Conservation (phyloP, 2,329 filamentous ascomycete species). For the Kalmusia sp. region DNA sequence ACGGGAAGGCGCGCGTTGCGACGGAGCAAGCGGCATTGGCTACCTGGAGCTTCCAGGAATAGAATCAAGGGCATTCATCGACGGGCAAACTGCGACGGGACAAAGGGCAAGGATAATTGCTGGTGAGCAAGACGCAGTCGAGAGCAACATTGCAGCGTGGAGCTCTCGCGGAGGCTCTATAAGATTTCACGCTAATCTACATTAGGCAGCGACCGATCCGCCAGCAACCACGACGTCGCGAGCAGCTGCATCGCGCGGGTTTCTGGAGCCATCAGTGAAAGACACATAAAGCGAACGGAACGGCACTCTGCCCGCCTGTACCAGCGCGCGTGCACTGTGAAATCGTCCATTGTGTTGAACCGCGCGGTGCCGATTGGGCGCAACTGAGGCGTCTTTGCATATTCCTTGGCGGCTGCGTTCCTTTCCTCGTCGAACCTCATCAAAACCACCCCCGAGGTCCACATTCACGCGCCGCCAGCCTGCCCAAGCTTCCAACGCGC, state of each 20-base stretch:
- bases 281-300: not conserved
- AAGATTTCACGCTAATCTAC: not conserved
- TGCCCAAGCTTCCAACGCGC: not conserved
- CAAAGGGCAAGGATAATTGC: constrained; percentile 7
- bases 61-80: constrained; percentile 48
- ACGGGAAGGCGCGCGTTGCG: constrained; percentile 18
- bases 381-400: constrained; percentile 13
- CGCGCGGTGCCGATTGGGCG: not conserved
- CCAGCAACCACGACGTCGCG: too few relatives aligned
- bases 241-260: too few relatives aligned
- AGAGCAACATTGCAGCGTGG: too few relatives aligned
- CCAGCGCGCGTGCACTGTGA: not conserved
- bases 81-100: constrained; percentile 16
- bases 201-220: not conserved
- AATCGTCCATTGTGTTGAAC: not conserved
- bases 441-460: constrained; percentile 18
- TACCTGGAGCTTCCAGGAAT: constrained; percentile 42
- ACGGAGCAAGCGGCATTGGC: constrained; percentile 29
- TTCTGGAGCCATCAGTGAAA: too few relatives aligned
- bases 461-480: constrained; percentile 6
- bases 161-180: too few relatives aligned
- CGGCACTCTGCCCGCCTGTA: not conserved
- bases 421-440: constrained; percentile 34
- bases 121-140: not conserved
- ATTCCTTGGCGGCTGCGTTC: constrained; percentile 34